Percentiles rank a stretch among this genome's conserved stretches.
Conservation (phyloP, 768 basidiomycete genomes). For the Termitomyces sp. region DNA sequence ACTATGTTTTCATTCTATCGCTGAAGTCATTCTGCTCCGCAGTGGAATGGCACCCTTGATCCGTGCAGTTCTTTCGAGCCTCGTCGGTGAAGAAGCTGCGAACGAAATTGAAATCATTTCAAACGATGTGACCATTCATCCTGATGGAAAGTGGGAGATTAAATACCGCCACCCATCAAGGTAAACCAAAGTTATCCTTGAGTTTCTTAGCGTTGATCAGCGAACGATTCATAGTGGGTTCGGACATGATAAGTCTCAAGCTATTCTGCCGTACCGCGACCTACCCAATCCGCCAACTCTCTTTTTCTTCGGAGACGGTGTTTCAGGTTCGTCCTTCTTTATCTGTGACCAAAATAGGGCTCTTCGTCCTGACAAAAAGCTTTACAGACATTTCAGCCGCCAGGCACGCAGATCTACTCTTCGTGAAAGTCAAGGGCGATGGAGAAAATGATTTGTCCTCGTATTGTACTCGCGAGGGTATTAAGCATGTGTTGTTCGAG, state of each 20-base stretch:
- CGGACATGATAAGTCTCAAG: slow-evolving; percentile 95
- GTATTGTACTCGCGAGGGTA: slow-evolving; percentile 75
- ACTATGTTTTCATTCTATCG: not conserved
- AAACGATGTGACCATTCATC: slow-evolving; percentile 72
- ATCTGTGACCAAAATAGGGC: not conserved
- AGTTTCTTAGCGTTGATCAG: not conserved
- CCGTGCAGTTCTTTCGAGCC: slow-evolving; percentile 80
- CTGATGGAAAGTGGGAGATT: slow-evolving; percentile 74
- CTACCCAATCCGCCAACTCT: slow-evolving; percentile 67
- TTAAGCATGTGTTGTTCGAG: slow-evolving; percentile 73
- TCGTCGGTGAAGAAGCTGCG: slow-evolving; percentile 69
- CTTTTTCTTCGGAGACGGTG: slow-evolving; percentile 98
- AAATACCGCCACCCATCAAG: slow-evolving; percentile 85
- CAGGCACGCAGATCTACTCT: slow-evolving; percentile 86
- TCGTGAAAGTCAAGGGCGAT: slow-evolving; percentile 76
- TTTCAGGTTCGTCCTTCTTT: slow-evolving; percentile 50
- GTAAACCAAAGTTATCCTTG: slow-evolving; percentile 25
- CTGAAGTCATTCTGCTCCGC: slow-evolving; percentile 1
- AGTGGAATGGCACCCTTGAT: slow-evolving; percentile 95
- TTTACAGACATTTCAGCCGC: slow-evolving; percentile 85
- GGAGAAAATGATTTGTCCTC: slow-evolving; percentile 83
- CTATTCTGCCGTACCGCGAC: slow-evolving; percentile 85
- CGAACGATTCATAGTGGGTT: slow-evolving; percentile 50
- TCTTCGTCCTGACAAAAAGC: not conserved
- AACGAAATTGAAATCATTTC: slow-evolving; percentile 84